phyloP scores from a whole-genome alignment of 352 stramenopile species.

The Thraustotheca clavata region DNA sequence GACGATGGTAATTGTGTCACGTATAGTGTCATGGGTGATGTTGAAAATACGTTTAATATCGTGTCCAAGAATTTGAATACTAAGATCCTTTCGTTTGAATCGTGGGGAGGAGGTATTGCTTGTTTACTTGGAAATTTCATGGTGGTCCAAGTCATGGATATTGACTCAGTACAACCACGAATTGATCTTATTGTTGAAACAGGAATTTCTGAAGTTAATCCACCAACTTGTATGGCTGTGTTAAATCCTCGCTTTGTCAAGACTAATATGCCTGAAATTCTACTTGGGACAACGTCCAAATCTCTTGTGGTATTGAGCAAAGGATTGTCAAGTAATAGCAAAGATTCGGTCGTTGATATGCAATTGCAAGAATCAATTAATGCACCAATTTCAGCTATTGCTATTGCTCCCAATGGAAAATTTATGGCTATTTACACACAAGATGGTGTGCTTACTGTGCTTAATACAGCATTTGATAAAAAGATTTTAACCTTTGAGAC shows the following conservation, averaged over 20 bases:
- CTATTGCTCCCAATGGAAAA: conserved; percentile 90
- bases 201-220: conserved; percentile 58
- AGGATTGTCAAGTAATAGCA: conserved; percentile 6
- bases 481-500: conserved; percentile 87
- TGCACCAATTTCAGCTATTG: conserved; percentile 88
- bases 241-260: conserved; percentile 86
- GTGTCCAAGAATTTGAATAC: conserved; percentile 52
- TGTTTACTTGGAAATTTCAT: conserved; percentile 75
- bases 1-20: conserved; percentile 58
- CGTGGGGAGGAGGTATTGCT: conserved; percentile 64
- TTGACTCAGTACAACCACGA: conserved; percentile 72
- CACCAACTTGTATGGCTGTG: conserved; percentile 88
- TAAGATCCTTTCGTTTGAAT: conserved; percentile 69
- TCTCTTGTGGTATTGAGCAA: conserved; percentile 84
- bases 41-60: conserved; percentile 64
- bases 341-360: conserved; percentile 61
- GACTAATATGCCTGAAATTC: conserved; percentile 86
- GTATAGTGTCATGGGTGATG: conserved; percentile 59
- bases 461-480: conserved; percentile 95
- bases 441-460: conserved; percentile 89
- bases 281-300: conserved; percentile 87
- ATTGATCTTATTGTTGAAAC: conserved; percentile 64
- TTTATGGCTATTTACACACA: conserved; percentile 95
- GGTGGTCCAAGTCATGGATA: conserved; percentile 68
- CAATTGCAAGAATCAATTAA: conserved; percentile 73